Evolutionary conservation across 768 basidiomycete species (phyloP).

Genomic region (Cubamyces lactineus): DNA sequence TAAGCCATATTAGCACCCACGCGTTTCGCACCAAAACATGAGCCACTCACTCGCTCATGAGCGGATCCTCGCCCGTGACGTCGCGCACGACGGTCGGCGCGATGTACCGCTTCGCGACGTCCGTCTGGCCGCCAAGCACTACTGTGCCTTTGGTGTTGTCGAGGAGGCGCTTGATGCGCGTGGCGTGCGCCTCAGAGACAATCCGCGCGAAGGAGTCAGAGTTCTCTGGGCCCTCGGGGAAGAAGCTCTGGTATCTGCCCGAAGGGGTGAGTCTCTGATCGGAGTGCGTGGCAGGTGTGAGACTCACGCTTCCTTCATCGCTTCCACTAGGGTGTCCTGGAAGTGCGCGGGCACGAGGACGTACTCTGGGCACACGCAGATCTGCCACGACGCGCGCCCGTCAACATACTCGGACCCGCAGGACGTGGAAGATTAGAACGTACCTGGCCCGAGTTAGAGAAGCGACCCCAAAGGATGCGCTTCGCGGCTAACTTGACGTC

Average conservation of each 20-base stretch:
- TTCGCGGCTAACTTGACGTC: constrained; percentile 68
- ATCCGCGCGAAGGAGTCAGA: constrained; percentile 55
- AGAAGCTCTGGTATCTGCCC: constrained; percentile 58
- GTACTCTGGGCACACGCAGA: constrained; percentile 69
- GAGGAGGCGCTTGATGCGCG: constrained; percentile 64
- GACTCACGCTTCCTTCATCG: constrained; percentile 48
- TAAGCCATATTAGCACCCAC: too few relatives aligned
- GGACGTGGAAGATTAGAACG: background rate
- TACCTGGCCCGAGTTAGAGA: constrained; percentile 65
- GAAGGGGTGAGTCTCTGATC: background rate
- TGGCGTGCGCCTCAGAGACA: constrained; percentile 54
- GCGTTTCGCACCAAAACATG: background rate
- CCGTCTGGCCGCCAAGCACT: constrained; percentile 63
- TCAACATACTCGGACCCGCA: background rate
- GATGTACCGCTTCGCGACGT: constrained; percentile 62
- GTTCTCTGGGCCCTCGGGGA: constrained; percentile 45
- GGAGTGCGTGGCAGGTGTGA: too few relatives aligned
- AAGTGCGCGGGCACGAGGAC: constrained; percentile 46
- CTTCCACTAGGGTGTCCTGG: constrained; percentile 45
- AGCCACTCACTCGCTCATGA: constrained; percentile 72
- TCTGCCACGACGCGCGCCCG: constrained; percentile 41
- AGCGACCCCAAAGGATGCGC: constrained; percentile 84
- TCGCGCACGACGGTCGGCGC: constrained; percentile 74
- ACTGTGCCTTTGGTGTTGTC: constrained; percentile 68
- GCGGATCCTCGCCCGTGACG: constrained; percentile 62